These are phyloP conservation scores for Cercophora newfieldiana DNA, from an alignment of 495 filamentous ascomycete genomes.

Conservation along the genomic window DNA sequence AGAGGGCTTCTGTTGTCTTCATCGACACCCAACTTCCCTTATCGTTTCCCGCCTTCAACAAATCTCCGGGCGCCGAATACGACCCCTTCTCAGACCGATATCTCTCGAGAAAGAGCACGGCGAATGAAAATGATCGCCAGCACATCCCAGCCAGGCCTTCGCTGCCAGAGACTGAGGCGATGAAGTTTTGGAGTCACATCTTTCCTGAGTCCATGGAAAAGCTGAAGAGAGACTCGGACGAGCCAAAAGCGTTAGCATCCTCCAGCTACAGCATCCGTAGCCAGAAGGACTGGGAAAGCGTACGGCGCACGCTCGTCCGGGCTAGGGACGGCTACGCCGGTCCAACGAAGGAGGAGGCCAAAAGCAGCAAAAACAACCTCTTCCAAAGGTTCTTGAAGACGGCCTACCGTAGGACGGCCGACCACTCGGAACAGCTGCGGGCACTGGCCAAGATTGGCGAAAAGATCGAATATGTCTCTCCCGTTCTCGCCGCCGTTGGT, in stretches of 20 bases:
- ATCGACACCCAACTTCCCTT: not conserved
- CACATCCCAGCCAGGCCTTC: not conserved
- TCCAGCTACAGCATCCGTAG: not conserved
- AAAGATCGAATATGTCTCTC: not conserved
- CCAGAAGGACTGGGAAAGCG: not conserved
- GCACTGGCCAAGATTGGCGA: not conserved
- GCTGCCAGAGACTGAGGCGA: not conserved
- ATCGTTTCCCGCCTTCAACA: not conserved
- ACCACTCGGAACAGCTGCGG: not conserved
- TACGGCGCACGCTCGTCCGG: not conserved
- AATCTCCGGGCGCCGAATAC: not conserved
- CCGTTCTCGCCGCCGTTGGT: not conserved
- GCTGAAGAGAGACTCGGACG: not conserved
- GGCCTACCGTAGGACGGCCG: not conserved
- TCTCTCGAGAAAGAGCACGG: not conserved
- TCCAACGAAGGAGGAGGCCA: not conserved
- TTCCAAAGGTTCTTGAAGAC: not conserved
- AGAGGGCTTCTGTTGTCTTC: not conserved
- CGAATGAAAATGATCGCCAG: not conserved
- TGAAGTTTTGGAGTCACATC: not conserved
- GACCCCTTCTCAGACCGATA: not conserved
- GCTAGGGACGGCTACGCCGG: not conserved
- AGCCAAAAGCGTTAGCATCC: not conserved
- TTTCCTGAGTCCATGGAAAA: not conserved
- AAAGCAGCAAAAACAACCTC: not conserved